Base-by-base conservation (phyloP, 1,139 yeast genomes). In the Trichomonascaceae sp. region DNA sequence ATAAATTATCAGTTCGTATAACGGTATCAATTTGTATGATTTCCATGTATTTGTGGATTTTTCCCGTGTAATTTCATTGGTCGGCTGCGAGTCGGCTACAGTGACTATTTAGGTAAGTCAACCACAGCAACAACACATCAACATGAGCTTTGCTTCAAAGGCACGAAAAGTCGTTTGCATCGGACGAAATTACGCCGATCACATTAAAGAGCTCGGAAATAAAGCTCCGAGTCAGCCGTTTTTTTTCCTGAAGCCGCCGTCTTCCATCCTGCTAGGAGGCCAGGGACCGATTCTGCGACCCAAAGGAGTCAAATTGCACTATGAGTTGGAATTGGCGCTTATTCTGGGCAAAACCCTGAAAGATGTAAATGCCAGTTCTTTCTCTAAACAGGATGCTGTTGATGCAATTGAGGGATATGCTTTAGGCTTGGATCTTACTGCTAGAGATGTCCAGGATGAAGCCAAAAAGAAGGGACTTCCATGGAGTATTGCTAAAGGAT, bases 401-500 rank as follows among this genome's bases (percentile, higher is more conserved):
- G 88, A 86, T 50, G 77, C 89, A 15, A 87, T 93, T 61, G 88
- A 81, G 8, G 85, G 98, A 1, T 90, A 91, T 65, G 88, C 95
- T 0, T 74, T 95, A 60, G 90, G 97, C 0, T 80, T 93, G 53
- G 99, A 93, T 69, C 79, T 93, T 79, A 93, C 99, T 8, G 99
- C 96, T 0, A 80, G 99, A 69, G 90, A 91, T 66, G 95, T 93
- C 38, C 99, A 93, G 71, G 91, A 87, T 65, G 96, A 85, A 66
- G 97, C 97, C 51, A 95, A 93, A 72, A 81, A 79, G 73, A 89
- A 89, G 70, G 98, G 99, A 1, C 77, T 93, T 55, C 99, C 99
- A 13, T 93, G 99, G 99, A 74, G 95, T 4, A 88, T 91, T 62
- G 96, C 95, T 43, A 95, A 93, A 70, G 99, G 99, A 0, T 93